Evolutionary conservation across 1,139 yeast genomes (phyloP), one percentile per base, ranked within the genome.

Genomic region (Taiozyma sp.): DNA sequence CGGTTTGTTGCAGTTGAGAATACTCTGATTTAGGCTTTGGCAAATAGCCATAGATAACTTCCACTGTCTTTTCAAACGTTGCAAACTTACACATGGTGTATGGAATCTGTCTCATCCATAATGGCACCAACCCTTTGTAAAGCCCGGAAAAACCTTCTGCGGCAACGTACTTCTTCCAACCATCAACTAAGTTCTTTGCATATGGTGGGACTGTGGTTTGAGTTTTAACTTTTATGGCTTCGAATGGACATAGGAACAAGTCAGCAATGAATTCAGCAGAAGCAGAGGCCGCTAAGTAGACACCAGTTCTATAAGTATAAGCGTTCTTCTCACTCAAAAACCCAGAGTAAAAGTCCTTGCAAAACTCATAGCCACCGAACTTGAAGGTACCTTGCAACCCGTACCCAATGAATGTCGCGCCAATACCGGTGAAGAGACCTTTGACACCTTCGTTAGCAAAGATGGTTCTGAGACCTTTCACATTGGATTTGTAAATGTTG

Each of bases 61-160:
- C 89, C 32, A 91, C 97, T 48, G 91, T 86, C 66, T 83, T 87
- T 74, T 92, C 98, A 72, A 92, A 92, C 45, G 95, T 79, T 24
- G 97, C 92, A 71, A 92, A 92, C 72, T 92, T 92, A 56, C 88
- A 95, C 97, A 91, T 91, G 42, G 97, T 92, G 75, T 92, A 92
- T 27, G 97, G 97, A 60, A 92, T 87, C 71, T 92, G 97, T 75
- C 97, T 85, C 57, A 84, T 81, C 97, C 97, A 91, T 62, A 92
- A 77, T 36, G 98, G 97, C 13, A 82, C 84, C 55, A 92, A 73
- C 48, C 97, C 97, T 67, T 87, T 87, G 75, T 90, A 92, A 53
- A 92, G 76, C 19, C 88, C 91, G 19, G 74, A 80, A 54, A 83
- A 49, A 16, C 96, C 96, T 68, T 85, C 95, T 24, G 74, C 66